Percentiles rank a stretch among this genome's conserved stretches.
phyloP scores from a whole-genome alignment of 2,329 filamentous ascomycete species.

The Gaeumannomyces sp. region DNA sequence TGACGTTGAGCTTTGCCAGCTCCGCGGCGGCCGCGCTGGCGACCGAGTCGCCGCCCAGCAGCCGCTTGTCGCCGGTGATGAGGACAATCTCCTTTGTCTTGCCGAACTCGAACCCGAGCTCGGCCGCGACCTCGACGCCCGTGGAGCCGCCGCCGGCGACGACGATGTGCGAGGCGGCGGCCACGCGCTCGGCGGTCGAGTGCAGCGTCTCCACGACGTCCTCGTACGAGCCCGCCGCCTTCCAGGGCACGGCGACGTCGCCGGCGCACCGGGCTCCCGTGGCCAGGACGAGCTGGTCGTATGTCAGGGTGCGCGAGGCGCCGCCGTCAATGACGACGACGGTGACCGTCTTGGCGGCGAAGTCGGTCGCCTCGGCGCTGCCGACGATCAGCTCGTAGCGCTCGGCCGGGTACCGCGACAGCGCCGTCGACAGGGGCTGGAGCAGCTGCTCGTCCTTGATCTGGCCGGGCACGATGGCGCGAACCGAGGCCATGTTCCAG shows the following conservation, averaged over 20 bases:
- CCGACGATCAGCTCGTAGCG: slow-evolving; percentile 48
- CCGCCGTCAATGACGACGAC: slow-evolving; percentile 26
- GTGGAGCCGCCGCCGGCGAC: slow-evolving; percentile 52
- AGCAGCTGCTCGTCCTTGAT: slow-evolving; percentile 45
- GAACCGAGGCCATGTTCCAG: slow-evolving; percentile 52
- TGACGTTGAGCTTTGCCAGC: slow-evolving; percentile 48
- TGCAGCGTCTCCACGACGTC: slow-evolving; percentile 36
- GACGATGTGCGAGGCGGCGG: slow-evolving; percentile 43
- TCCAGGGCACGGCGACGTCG: slow-evolving; percentile 43
- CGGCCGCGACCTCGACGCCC: slow-evolving; percentile 48
- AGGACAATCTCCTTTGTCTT: slow-evolving; percentile 44
- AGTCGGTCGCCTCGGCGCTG: slow-evolving; percentile 36
- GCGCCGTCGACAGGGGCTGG: slow-evolving; percentile 41
- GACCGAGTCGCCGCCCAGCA: slow-evolving; percentile 37
- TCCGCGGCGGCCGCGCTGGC: slow-evolving; percentile 38
- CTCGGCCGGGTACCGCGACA: slow-evolving; percentile 42
- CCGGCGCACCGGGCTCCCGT: slow-evolving; percentile 42
- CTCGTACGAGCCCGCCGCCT: slow-evolving; percentile 40
- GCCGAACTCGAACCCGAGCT: slow-evolving; percentile 44
- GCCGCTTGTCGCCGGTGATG: slow-evolving; percentile 32
- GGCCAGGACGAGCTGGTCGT: slow-evolving; percentile 53
- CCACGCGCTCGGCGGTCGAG: slow-evolving; percentile 33
- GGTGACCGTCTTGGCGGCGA: slow-evolving; percentile 37
- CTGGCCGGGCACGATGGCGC: slow-evolving; percentile 45
- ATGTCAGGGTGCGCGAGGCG: slow-evolving; percentile 28